A percentile compares a stretch with the other conserved stretches of the same genome.
These are phyloP conservation scores for Silene coronaria DNA, from an alignment of 179 eudicot genomes.

Conservation along the genomic window DNA sequence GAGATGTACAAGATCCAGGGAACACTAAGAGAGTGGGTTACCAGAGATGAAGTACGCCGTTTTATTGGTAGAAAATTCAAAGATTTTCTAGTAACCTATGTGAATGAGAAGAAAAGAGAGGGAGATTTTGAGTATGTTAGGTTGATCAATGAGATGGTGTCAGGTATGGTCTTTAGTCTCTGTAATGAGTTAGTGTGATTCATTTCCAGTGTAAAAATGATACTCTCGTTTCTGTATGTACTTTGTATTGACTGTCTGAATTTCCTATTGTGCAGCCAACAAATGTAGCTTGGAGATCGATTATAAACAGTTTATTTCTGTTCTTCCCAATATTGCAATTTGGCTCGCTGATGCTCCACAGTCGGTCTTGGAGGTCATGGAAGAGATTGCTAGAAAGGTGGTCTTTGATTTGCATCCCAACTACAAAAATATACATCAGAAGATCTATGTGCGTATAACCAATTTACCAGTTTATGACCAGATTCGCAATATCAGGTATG, in stretches of 20 bases:
- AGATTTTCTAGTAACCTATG: slow-evolving; percentile 67
- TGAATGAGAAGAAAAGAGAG: slow-evolving; percentile 53
- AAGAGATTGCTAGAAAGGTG: slow-evolving; percentile 80
- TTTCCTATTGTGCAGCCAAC: slow-evolving; percentile 49
- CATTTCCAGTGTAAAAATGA: not conserved
- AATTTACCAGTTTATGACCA: slow-evolving; percentile 90
- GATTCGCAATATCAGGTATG: slow-evolving; percentile 90
- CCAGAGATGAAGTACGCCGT: slow-evolving; percentile 94
- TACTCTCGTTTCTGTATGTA: not conserved
- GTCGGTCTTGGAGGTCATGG: slow-evolving; percentile 96
- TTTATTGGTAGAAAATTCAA: slow-evolving; percentile 84
- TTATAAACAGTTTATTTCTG: slow-evolving; percentile 77
- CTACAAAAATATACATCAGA: slow-evolving; percentile 81
- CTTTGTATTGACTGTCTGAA: not conserved
- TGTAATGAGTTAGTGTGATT: not conserved
- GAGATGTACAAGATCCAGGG: slow-evolving; percentile 93
- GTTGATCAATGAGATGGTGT: slow-evolving; percentile 92
- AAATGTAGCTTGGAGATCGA: slow-evolving; percentile 94
- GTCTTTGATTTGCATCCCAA: slow-evolving; percentile 82
- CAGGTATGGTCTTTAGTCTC: slow-evolving; percentile 39
- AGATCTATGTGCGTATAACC: slow-evolving; percentile 74
- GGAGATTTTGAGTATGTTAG: slow-evolving; percentile 60
- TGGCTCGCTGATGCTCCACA: slow-evolving; percentile 99
- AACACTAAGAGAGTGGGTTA: slow-evolving; percentile 95
- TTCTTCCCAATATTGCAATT: slow-evolving; percentile 88